These are phyloP conservation scores for Neurospora sp. DNA, from an alignment of 495 filamentous ascomycete species.

Conservation along the genomic window DNA sequence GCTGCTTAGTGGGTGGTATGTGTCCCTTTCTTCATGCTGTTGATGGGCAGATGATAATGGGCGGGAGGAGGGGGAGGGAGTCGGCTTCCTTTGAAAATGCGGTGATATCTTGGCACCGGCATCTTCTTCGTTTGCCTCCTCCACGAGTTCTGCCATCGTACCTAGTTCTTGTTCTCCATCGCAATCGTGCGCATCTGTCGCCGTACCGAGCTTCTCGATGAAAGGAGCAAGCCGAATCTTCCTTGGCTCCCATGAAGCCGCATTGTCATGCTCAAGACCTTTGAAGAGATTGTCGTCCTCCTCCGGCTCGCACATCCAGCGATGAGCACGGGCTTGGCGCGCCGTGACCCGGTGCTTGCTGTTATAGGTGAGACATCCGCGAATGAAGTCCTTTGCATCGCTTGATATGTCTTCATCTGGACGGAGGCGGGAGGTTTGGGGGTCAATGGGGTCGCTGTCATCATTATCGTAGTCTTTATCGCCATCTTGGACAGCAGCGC, in stretches of 20 bases:
- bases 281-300: constrained; percentile 47
- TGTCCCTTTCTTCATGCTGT: too few relatives aligned
- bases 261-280: constrained; percentile 5
- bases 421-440: constrained; percentile 3
- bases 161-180: background rate
- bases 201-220: background rate
- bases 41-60: background rate
- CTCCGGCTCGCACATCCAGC: constrained; percentile 32
- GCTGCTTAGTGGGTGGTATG: background rate
- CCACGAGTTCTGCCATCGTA: background rate
- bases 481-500: background rate
- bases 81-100: background rate
- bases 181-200: background rate
- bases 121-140: background rate
- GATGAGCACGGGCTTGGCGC: constrained; percentile 62
- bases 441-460: background rate
- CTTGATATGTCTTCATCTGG: constrained; percentile 67
- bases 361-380: constrained; percentile 63
- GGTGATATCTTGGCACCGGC: background rate
- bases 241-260: constrained; percentile 10
- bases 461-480: background rate
- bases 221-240: constrained; percentile 3
- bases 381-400: constrained; percentile 64
- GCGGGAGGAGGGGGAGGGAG: background rate
- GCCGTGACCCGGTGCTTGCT: constrained; percentile 62